phyloP scores from a whole-genome alignment of 768 basidiomycete genomes.

The Sistotremastrum suecicum region DNA sequence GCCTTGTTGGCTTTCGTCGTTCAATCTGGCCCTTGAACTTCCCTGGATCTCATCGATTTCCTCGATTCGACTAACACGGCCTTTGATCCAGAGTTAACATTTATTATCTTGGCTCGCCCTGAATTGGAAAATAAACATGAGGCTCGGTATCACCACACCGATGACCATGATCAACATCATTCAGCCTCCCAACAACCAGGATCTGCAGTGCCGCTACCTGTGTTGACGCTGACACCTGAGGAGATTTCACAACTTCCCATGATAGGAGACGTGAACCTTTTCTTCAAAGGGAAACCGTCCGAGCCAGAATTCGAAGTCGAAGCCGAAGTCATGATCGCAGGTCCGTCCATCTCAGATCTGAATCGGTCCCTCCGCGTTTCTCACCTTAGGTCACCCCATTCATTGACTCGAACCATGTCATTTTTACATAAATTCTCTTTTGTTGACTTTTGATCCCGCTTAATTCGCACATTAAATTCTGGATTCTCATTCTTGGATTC shows the following conservation, averaged over 20 bases:
- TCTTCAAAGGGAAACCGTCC: conserved; percentile 42
- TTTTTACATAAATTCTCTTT: background rate
- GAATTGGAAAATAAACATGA: too few relatives aligned
- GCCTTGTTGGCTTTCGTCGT: background rate
- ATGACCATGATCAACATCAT: too few relatives aligned
- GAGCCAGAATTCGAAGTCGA: conserved; percentile 50
- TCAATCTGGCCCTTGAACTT: background rate
- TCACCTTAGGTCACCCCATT: background rate
- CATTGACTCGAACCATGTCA: background rate
- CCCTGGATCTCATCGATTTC: background rate
- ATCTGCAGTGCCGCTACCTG: conserved; percentile 2
- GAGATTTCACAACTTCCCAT: conserved; percentile 33
- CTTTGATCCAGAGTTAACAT: conserved; percentile 55
- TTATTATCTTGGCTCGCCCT: conserved; percentile 60
- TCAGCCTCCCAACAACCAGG: conserved; percentile 1
- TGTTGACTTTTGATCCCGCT: background rate
- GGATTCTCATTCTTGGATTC: too few relatives aligned
- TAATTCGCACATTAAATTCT: background rate
- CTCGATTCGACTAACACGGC: background rate
- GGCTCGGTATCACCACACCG: background rate
- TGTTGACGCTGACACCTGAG: conserved; percentile 1
- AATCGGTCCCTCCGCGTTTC: background rate
- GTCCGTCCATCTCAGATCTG: conserved; percentile 20
- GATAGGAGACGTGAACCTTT: conserved; percentile 90
- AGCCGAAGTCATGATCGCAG: conserved; percentile 88